Conservation (phyloP, 2,329 filamentous ascomycete species). For the Fusarium acutatum region DNA sequence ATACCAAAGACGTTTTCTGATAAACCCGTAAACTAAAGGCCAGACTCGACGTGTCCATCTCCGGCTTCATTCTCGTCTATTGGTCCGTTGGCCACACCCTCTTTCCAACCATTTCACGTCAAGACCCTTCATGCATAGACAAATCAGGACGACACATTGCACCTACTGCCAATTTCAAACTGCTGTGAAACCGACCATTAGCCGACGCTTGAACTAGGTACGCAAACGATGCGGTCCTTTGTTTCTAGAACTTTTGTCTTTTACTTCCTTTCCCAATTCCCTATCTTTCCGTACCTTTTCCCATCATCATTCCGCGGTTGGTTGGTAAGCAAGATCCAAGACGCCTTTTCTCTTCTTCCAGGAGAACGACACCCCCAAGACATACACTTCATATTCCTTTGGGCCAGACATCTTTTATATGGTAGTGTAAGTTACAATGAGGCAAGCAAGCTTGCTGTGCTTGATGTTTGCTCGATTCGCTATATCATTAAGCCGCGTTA, state of each 20-base stretch:
- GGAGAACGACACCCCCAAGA: constrained; percentile 66
- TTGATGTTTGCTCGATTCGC: constrained; percentile 20
- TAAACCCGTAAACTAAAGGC: neutral
- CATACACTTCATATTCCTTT: constrained; percentile 32
- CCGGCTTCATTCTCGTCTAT: constrained; percentile 14
- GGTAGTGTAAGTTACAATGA: constrained; percentile 37
- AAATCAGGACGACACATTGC: neutral
- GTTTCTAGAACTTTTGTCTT: constrained; percentile 20
- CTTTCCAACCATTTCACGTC: neutral
- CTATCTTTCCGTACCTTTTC: constrained; percentile 27
- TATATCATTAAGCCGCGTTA: constrained; percentile 49
- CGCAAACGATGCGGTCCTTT: neutral
- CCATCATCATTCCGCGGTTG: constrained; percentile 26
- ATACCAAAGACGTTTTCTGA: neutral
- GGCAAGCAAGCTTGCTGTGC: constrained; percentile 17
- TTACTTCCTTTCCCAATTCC: constrained; percentile 1
- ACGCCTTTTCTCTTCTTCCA: constrained; percentile 38
- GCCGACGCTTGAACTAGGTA: neutral
- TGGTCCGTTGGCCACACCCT: constrained; percentile 19
- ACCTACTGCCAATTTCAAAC: neutral
- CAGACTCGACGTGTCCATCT: constrained; percentile 33
- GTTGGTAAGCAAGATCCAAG: constrained; percentile 32
- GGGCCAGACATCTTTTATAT: constrained; percentile 18
- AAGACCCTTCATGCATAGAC: constrained; percentile 34
- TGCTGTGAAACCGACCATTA: neutral